Percentiles rank a stretch among this genome's conserved stretches.
These are phyloP conservation scores for Myochromella boudieri DNA, from an alignment of 768 basidiomycete genomes.

Conservation along the genomic window DNA sequence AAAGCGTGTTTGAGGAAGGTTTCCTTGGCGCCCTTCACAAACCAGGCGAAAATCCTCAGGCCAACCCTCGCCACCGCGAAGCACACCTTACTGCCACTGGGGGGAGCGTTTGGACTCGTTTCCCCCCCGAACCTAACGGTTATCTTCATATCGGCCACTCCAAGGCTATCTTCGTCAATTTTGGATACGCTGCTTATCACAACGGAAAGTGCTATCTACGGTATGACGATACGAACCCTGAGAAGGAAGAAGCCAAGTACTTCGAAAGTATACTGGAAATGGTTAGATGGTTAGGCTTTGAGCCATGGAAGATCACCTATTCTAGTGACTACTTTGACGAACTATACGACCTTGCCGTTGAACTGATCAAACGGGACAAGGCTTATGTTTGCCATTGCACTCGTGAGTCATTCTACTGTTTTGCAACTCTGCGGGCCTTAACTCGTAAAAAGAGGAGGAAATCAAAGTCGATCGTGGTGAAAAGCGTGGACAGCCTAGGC, in stretches of 20 bases:
- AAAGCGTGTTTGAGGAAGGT: conserved; percentile 88
- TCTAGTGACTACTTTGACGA: conserved; percentile 95
- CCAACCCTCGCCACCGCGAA: conserved; percentile 73
- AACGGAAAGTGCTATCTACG: conserved; percentile 92
- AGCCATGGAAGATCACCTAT: conserved; percentile 99
- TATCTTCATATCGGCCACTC: conserved; percentile 96
- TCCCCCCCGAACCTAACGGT: conserved; percentile 98
- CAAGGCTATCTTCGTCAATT: conserved; percentile 97
- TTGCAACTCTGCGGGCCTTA: conserved; percentile 2
- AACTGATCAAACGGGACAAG: conserved; percentile 86
- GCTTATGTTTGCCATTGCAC: conserved; percentile 97
- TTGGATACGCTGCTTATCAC: conserved; percentile 96
- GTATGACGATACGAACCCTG: conserved; percentile 98
- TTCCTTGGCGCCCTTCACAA: conserved; percentile 92
- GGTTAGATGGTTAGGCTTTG: conserved; percentile 94
- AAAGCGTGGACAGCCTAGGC: conserved; percentile 74
- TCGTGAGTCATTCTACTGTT: conserved; percentile 52
- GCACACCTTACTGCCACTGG: conserved; percentile 79
- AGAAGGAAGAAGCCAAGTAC: conserved; percentile 94
- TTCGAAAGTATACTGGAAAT: conserved; percentile 97
- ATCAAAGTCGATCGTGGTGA: conserved; percentile 88
- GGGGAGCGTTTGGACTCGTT: conserved; percentile 89
- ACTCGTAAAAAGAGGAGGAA: conserved; percentile 69
- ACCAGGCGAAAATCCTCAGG: conserved; percentile 91
- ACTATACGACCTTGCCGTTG: conserved; percentile 83